Base-by-base conservation (phyloP, 495 filamentous ascomycete genomes). In the Hypoxylon lienhwacheense region DNA sequence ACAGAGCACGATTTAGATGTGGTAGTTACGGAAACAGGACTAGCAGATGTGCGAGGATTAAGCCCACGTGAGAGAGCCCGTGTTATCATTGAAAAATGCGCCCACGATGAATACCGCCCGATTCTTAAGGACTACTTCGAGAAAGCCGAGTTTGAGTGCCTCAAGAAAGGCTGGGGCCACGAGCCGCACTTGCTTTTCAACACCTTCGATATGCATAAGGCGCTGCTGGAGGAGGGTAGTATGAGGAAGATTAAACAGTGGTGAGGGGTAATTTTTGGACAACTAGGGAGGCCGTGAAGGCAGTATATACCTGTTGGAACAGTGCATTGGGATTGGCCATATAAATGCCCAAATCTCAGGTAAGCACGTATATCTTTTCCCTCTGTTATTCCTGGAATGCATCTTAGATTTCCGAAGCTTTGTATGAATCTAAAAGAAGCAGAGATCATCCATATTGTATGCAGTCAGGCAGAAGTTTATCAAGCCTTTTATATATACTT, bases 1-100 rank as follows among this genome's bases (percentile, higher is more conserved):
- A 95, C 90, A 0, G 90, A 95, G 75, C 90, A 95, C 70, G 90
- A 87, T 68, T 79, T 95, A 31, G 90, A 95, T 59, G 83, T 95
- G 11, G 70, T 95, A 42, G 90, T 96, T 6, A 95, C 90, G 2
- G 90, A 95, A 73, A 83, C 86, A 66, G 90, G 90, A 63, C 80
- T 92, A 1, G 90, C 90, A 26, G 90, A 96, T 68, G 89, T 96
- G 7, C 81, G 89, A 20, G 90, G 90, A 17, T 70, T 95, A 59
- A 83, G 81, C 51, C 90, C 90, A 1, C 77, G 86, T 19, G 90
- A 95, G 78, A 77, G 90, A 37, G 89, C 89, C 11, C 77, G 84
- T 35, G 90, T 91, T 47, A 93, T 96, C 65, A 91, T 95, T 66
- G 78, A 90, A 28, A 88, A 91, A 73, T 89, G 87, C 72, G 81